These are phyloP conservation scores for Eragrostis tef DNA, from an alignment of 202 grass and related monocot species.

Conservation along the genomic window DNA sequence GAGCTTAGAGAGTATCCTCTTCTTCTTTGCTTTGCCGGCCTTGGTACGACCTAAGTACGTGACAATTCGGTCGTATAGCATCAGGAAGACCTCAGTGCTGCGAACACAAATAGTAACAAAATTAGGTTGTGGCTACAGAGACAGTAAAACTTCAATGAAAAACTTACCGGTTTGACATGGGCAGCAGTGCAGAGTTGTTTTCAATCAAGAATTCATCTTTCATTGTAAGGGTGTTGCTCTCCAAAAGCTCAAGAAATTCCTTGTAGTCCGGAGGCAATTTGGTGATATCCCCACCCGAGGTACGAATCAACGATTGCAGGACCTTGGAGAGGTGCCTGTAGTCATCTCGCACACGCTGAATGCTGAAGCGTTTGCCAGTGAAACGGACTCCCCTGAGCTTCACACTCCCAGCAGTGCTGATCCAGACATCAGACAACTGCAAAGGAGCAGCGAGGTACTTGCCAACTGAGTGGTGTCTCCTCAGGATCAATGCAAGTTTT, in stretches of 20 bases:
- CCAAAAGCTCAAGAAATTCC: not conserved
- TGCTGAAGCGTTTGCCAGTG: not conserved
- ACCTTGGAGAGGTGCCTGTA: not conserved
- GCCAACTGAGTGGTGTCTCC: not conserved
- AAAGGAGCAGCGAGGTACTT: slow-evolving; percentile 32
- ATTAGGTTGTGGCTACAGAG: not conserved
- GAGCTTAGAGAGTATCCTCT: slow-evolving; percentile 8
- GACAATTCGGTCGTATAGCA: slow-evolving; percentile 39
- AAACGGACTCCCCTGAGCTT: slow-evolving; percentile 27
- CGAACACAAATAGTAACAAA: not conserved
- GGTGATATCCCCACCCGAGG: slow-evolving; percentile 10
- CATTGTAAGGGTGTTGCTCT: not conserved
- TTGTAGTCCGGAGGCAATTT: slow-evolving; percentile 22
- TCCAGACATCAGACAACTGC: slow-evolving; percentile 23
- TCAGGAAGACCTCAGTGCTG: slow-evolving; percentile 41
- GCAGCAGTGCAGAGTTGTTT: slow-evolving; percentile 31
- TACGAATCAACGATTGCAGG: not conserved
- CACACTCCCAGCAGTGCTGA: slow-evolving; percentile 16
- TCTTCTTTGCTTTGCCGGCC: not conserved
- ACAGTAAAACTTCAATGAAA: not conserved
- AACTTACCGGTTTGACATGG: slow-evolving; percentile 38
- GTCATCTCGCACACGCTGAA: slow-evolving; percentile 17
- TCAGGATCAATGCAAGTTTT: slow-evolving; percentile 29
- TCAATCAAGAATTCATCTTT: slow-evolving; percentile 38
- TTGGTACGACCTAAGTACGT: not conserved